Conservation (phyloP, 805 yeast species). For the Kazachstania viticola region DNA sequence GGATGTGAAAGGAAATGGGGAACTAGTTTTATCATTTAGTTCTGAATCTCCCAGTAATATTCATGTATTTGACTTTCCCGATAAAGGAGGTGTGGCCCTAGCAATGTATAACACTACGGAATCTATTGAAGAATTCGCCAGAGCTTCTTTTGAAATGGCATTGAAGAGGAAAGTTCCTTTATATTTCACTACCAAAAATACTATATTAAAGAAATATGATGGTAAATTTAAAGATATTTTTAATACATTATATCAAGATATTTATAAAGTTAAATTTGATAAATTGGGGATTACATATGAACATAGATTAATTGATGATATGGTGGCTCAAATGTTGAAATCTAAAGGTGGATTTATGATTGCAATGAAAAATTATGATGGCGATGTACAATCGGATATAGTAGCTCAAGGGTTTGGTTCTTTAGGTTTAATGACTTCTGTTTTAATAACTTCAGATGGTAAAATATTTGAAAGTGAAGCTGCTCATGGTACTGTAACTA, state of each 20-base stretch:
- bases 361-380: conserved; percentile 95
- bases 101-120: conserved; percentile 94
- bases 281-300: conserved; percentile 82
- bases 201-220: conserved; percentile 85
- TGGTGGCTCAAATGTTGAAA: conserved; percentile 98
- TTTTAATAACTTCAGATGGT: conserved; percentile 89
- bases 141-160: conserved; percentile 81
- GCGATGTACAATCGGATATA: conserved; percentile 94
- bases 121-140: conserved; percentile 85
- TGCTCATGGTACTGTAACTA: conserved; percentile 95
- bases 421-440: conserved; percentile 91
- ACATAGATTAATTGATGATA: conserved; percentile 91
- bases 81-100: conserved; percentile 54
- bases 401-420: conserved; percentile 98
- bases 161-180: conserved; percentile 64
- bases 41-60: conserved; percentile 51
- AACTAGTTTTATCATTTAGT: conserved; percentile 60
- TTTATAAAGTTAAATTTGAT: conserved; percentile 63
- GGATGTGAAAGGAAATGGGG: conserved; percentile 51
- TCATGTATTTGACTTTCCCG: conserved; percentile 39
- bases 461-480: conserved; percentile 92
- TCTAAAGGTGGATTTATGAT: conserved; percentile 88
- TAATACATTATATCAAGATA: conserved; percentile 60
- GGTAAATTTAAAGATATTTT: conserved; percentile 92
- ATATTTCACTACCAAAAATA: conserved; percentile 84